These are phyloP conservation scores for Globisporangium cylindrosporum DNA, from an alignment of 352 stramenopile species.

Conservation along the genomic window DNA sequence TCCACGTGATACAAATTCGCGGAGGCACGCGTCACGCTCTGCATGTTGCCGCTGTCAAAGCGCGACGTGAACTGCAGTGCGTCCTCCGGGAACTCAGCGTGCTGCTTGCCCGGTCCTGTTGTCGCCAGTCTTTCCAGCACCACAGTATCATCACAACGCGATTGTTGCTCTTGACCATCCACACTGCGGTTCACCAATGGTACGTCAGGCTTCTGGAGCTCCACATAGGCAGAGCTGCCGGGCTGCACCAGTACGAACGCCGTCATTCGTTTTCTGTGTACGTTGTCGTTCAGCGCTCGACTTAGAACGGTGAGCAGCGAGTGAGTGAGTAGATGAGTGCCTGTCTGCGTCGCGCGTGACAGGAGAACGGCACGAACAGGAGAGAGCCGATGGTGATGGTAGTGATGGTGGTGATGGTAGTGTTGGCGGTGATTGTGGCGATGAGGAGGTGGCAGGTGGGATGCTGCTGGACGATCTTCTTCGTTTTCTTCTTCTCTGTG, in stretches of 20 bases:
- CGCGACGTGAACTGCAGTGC: constrained; percentile 29
- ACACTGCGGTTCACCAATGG: too few species aligned
- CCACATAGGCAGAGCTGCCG: not conserved
- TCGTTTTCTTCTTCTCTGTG: too few species aligned
- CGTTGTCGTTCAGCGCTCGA: not conserved
- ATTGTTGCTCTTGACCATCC: not conserved
- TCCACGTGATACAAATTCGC: constrained; percentile 29
- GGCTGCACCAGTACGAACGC: not conserved
- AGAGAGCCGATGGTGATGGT: not conserved
- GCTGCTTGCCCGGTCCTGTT: constrained; percentile 31
- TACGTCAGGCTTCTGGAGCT: not conserved
- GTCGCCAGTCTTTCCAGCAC: constrained; percentile 20
- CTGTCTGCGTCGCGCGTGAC: too few species aligned
- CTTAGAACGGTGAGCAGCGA: not conserved
- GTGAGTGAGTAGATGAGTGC: not conserved
- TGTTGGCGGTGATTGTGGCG: not conserved
- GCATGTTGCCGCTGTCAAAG: constrained; percentile 39
- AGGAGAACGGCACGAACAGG: not conserved
- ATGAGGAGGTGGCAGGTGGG: too few species aligned
- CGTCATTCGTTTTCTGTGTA: not conserved
- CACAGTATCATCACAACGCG: not conserved
- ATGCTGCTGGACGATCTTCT: too few species aligned
- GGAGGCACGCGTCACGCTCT: constrained; percentile 14
- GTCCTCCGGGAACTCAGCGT: constrained; percentile 28
- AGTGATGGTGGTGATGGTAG: too few species aligned